Base-by-base conservation (phyloP, 805 yeast genomes). In the Kluyveromyces starmeri region DNA sequence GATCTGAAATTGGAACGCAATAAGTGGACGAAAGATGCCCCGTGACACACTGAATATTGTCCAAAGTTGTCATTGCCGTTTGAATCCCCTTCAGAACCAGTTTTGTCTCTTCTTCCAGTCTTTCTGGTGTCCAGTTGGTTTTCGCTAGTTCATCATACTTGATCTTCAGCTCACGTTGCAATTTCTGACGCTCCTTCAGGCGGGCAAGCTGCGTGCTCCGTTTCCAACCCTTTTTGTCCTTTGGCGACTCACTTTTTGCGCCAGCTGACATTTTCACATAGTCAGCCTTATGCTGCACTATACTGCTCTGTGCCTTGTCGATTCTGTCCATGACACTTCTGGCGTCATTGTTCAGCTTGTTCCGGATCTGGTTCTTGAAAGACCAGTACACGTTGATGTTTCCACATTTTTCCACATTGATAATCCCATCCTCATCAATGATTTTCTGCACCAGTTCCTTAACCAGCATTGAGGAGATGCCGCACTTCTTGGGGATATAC, bases 341-440 rank as follows among this genome's bases (percentile, higher is more conserved):
- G 15, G 39, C 40, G n/a, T 38, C 47, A 5, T 39, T 39, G 7
- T 36, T 34, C 22, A 53, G 30, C 14, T 32, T 33, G 7, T 37
- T 35, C 5, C 39, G 12, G 18, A 45, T 32, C 19, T 46, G 40
- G 31, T 41, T 42, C 20, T 44, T 40, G 49, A 68, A 71, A 34
- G 69, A 58, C 75, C 76, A 73, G 39, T 70, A 73, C 3, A 71
- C 53, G 35, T 68, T 69, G 10, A 68, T 59, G 10, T 60, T 57
- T 0, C 81, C 82, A 47, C 80, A 73, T 48, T 74, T 75, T 40
- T 70, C 75, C 25, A 64, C 61, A 28, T 62, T 64, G 6, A 73
- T 61, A 20, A 70, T 43, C 1, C 53, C 55, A 16, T 61, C 67
- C 34, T 73, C 80, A 41, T 71, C 76, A 7, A 70, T 46, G 38